A percentile compares a stretch with the other conserved stretches of the same genome.
These are phyloP conservation scores for Cryptococcus neoformans DNA, from an alignment of 1,284 basidiomycete species.

Conservation along the genomic window DNA sequence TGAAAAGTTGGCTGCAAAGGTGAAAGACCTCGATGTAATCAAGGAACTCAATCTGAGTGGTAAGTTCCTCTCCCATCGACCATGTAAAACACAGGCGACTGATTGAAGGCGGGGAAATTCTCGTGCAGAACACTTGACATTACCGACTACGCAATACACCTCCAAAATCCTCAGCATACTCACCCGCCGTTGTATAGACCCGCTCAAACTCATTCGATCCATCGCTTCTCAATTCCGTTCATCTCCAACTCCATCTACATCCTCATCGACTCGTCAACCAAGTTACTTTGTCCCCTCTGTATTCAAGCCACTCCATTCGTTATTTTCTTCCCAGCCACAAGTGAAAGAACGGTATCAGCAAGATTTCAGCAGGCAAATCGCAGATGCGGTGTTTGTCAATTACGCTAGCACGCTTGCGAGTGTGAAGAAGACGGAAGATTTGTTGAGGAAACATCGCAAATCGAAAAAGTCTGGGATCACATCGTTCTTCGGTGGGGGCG, in stretches of 20 bases:
- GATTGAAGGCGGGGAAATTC: background rate
- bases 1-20: conserved; percentile 18
- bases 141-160: conserved; percentile 46
- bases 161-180: conserved; percentile 69
- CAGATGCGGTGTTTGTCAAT: conserved; percentile 65
- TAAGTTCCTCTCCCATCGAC: conserved; percentile 10
- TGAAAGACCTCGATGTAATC: conserved; percentile 16
- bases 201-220: conserved; percentile 78
- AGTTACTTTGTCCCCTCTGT: conserved; percentile 81
- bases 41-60: conserved; percentile 12
- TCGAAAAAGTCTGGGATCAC: conserved; percentile 73
- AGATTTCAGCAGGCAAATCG: conserved; percentile 62
- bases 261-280: conserved; percentile 45
- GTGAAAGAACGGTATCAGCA: conserved; percentile 59
- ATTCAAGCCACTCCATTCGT: conserved; percentile 73
- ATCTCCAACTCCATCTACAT: conserved; percentile 48
- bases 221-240: conserved; percentile 78
- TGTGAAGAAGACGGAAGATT: conserved; percentile 89
- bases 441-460: conserved; percentile 76
- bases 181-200: conserved; percentile 73
- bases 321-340: conserved; percentile 61
- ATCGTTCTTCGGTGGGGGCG: conserved; percentile 56
- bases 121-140: conserved; percentile 14
- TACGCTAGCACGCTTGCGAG: conserved; percentile 62
- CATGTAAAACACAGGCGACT: background rate